These are phyloP conservation scores for Candida silvicultrix DNA, from an alignment of 805 yeast genomes.

Conservation along the genomic window DNA sequence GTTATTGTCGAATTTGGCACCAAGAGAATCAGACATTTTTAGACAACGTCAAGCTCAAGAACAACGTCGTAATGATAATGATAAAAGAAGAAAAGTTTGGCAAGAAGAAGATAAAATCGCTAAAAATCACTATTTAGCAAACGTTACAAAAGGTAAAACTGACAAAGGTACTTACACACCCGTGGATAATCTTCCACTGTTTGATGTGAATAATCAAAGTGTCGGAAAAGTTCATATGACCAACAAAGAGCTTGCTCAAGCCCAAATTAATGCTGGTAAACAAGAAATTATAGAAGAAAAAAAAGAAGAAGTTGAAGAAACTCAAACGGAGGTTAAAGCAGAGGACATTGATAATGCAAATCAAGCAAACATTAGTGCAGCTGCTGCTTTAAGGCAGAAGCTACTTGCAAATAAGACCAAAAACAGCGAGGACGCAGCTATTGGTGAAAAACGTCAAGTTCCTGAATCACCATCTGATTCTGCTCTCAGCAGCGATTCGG, in stretches of 20 bases:
- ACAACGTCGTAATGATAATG: conserved; percentile 56
- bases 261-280: conserved; percentile 14
- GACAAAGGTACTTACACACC: conserved; percentile 73
- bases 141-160: conserved; percentile 56
- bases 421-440: conserved; percentile 7
- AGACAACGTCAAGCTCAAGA: conserved; percentile 64
- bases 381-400: conserved; percentile 35
- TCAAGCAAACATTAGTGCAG: conserved; percentile 36
- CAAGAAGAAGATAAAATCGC: conserved; percentile 39
- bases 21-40: conserved; percentile 75
- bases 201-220: conserved; percentile 66
- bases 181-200: conserved; percentile 65
- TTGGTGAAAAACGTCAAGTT: conserved; percentile 17
- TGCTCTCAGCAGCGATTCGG: conserved; percentile 7
- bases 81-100: conserved; percentile 48
- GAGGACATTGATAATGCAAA: conserved; percentile 26
- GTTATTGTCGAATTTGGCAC: conserved; percentile 56
- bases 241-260: conserved; percentile 63
- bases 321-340: conserved; percentile 5
- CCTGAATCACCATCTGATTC: conserved; percentile 16
- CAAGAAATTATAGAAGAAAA: conserved; percentile 12
- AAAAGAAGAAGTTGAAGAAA: background rate
- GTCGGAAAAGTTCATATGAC: conserved; percentile 63
- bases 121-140: conserved; percentile 38
- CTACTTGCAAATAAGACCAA: conserved; percentile 22